Evolutionary conservation across 345 rosid species (phyloP).

Genomic region (Passiflora organensis): DNA sequence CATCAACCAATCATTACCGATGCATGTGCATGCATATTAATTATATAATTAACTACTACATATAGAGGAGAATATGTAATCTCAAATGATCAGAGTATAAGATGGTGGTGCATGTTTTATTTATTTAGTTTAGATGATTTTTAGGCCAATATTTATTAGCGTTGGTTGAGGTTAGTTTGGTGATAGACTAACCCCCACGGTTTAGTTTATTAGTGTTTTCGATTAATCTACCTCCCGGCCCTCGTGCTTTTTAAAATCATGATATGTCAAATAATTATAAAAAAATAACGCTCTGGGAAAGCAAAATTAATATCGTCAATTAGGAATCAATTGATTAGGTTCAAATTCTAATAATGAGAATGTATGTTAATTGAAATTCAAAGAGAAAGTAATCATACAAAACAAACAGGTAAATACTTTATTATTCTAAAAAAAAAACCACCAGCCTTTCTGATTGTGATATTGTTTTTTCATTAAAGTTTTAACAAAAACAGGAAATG

Average conservation of each 20-base stretch:
- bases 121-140: background rate
- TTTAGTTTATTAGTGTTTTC: background rate
- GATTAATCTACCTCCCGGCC: too few species aligned
- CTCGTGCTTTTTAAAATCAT: too few species aligned
- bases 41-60: background rate
- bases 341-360: background rate
- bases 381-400: too few species aligned
- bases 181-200: background rate
- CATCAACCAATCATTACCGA: background rate
- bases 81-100: too few species aligned
- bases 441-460: background rate
- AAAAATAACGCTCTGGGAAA: background rate
- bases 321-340: background rate
- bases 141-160: background rate
- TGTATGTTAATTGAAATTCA: too few species aligned
- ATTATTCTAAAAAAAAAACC: too few species aligned
- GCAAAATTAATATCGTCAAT: too few species aligned
- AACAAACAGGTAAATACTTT: too few species aligned
- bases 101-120: too few species aligned
- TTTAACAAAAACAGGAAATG: background rate
- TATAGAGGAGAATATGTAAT: background rate
- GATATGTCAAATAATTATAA: too few species aligned
- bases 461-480: background rate
- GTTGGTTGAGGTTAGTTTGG: background rate
- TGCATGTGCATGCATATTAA: background rate